Evolutionary conservation across 441 rosid genomes (phyloP).

Genomic region (Mallotus repandus): DNA sequence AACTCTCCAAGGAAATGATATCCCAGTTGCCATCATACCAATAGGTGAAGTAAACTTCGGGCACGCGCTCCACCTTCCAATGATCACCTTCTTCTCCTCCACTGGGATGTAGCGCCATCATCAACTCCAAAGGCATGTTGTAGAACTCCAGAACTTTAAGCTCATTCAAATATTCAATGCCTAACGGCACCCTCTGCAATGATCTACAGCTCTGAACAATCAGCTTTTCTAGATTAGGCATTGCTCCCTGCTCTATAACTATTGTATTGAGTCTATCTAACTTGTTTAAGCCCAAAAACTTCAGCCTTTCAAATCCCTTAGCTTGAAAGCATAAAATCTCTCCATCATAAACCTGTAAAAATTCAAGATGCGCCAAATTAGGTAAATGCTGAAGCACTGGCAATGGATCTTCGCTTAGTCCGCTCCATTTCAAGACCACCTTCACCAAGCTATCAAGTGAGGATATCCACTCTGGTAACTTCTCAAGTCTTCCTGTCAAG

Average conservation of each 20-base stretch:
- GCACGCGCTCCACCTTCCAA: slow-evolving; percentile 31
- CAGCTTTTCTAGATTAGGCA: slow-evolving; percentile 38
- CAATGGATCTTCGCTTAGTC: slow-evolving; percentile 33
- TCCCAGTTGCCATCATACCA: slow-evolving; percentile 41
- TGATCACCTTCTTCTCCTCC: slow-evolving; percentile 37
- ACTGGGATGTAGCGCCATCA: slow-evolving; percentile 30
- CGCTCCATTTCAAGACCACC: slow-evolving; percentile 38
- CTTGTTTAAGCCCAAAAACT: slow-evolving; percentile 38
- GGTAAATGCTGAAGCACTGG: slow-evolving; percentile 36
- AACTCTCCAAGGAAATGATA: slow-evolving; percentile 31
- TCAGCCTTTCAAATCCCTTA: slow-evolving; percentile 38
- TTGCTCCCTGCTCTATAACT: slow-evolving; percentile 34
- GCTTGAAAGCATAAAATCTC: slow-evolving; percentile 28
- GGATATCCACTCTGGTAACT: slow-evolving; percentile 38
- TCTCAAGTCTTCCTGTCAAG: slow-evolving; percentile 33
- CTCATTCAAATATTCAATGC: slow-evolving; percentile 37
- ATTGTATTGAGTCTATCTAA: slow-evolving; percentile 32
- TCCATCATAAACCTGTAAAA: slow-evolving; percentile 39
- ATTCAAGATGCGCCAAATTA: slow-evolving; percentile 41
- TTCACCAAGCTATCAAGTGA: slow-evolving; percentile 30
- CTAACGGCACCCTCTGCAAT: slow-evolving; percentile 39
- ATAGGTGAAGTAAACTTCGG: slow-evolving; percentile 40
- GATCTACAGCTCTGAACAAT: slow-evolving; percentile 35
- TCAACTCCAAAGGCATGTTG: slow-evolving; percentile 39
- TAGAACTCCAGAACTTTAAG: slow-evolving; percentile 36